Percentiles rank a stretch among this genome's conserved stretches.
Evolutionary conservation across 495 filamentous ascomycete species (phyloP).

Genomic region (Aspergillus bertholletiae): DNA sequence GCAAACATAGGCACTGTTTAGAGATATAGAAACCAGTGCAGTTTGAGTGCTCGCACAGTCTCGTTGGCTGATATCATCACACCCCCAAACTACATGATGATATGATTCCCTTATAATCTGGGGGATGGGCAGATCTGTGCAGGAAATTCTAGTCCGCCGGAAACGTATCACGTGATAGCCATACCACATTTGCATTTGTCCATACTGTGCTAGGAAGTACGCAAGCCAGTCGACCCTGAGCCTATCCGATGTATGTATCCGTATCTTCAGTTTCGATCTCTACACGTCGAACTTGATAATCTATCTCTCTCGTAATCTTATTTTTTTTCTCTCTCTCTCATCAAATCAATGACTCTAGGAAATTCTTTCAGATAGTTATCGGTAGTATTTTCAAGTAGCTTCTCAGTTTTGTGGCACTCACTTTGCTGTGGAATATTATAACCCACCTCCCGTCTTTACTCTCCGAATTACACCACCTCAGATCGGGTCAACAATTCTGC

Average conservation of each 20-base stretch:
- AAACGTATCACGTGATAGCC: conserved; percentile 25
- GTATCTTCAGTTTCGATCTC: neutral
- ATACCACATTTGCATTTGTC: conserved; percentile 14
- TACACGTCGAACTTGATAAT: neutral
- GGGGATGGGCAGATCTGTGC: conserved; percentile 9
- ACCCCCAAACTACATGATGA: too few relatives aligned
- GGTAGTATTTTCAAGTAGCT: neutral
- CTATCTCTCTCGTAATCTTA: neutral
- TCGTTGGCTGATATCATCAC: too few relatives aligned
- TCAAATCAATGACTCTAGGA: neutral
- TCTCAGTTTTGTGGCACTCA: neutral
- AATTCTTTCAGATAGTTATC: neutral
- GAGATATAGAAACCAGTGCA: neutral
- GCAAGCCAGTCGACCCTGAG: conserved; percentile 12
- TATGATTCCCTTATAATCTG: too few relatives aligned
- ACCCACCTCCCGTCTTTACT: neutral
- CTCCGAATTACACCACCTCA: neutral
- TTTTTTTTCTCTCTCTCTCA: neutral
- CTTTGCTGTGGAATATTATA: neutral
- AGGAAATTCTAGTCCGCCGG: conserved; percentile 9
- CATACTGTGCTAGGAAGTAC: conserved; percentile 26
- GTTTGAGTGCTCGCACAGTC: neutral
- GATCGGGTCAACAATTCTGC: neutral
- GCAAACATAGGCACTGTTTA: neutral
- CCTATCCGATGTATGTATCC: neutral